Evolutionary conservation across 208 protist genomes (phyloP).

Genomic region (Sergeia podlipaevii): DNA sequence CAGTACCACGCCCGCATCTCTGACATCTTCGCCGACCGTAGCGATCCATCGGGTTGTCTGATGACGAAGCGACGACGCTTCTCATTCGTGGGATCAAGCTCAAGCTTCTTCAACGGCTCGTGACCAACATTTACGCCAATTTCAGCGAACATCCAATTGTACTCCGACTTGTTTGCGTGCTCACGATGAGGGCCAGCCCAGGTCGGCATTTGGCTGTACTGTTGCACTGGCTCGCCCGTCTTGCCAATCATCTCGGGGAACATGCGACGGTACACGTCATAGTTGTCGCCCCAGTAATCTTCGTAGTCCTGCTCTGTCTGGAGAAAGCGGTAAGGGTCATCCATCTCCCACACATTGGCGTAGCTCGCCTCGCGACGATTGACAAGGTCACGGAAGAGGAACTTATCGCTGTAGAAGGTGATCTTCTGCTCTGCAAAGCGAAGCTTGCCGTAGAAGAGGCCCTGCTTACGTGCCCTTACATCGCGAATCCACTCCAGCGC

Average conservation of each 20-base stretch:
- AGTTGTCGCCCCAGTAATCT: conserved; percentile 95
- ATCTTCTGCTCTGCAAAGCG: conserved; percentile 94
- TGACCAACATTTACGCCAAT: conserved; percentile 93
- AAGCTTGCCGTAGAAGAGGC: conserved; percentile 91
- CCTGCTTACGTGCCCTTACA: conserved; percentile 86
- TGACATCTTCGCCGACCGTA: conserved; percentile 94
- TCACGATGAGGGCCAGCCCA: conserved; percentile 90
- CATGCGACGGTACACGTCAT: conserved; percentile 92
- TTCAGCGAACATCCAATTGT: conserved; percentile 95
- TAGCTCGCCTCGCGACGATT: conserved; percentile 93
- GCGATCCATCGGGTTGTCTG: conserved; percentile 89
- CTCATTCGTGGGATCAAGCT: conserved; percentile 92
- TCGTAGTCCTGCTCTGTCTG: conserved; percentile 93
- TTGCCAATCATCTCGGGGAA: conserved; percentile 93
- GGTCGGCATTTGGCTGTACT: conserved; percentile 92
- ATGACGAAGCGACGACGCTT: conserved; percentile 92
- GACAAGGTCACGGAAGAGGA: conserved; percentile 90
- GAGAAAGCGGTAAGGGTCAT: conserved; percentile 93
- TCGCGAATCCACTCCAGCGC: conserved; percentile 92
- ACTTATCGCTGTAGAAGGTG: conserved; percentile 93
- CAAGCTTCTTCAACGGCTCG: conserved; percentile 89
- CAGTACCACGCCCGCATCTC: conserved; percentile 95
- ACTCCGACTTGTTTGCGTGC: conserved; percentile 89
- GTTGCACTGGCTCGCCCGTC: conserved; percentile 90
- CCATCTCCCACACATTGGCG: conserved; percentile 94